Evolutionary conservation across 2,329 filamentous ascomycete genomes (phyloP), one percentile per base, ranked within the genome.

Genomic region (Chrysosporium keratinophilum): DNA sequence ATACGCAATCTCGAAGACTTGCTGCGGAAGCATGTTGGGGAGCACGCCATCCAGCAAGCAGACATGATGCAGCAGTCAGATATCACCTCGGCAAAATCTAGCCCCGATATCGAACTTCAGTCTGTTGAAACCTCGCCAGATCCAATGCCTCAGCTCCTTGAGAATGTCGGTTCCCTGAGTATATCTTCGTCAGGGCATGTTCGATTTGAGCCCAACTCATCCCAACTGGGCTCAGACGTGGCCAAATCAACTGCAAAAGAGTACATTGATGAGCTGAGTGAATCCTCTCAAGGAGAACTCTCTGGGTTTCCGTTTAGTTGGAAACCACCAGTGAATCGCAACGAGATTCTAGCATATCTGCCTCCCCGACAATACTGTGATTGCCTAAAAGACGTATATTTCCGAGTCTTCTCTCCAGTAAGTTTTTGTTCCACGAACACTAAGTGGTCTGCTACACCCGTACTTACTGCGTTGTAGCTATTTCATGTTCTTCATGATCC

Each of bases 401-500:
- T 71, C 40, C 61, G 62, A 19, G 67, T 70, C 20, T 70, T 71
- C 52, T 70, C 68, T 15, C 66, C 68, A 15, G 68, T 71, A 63
- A 23, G 67, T 57, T 15, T n/a, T 37, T n/a, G n/a, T 19, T 17
- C 5, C 5, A 34, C 10, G 12, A 20, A 1, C 9, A 11, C 33
- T 31, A 19, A 19, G 15, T 15, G 37, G 9, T 10, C 35, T 3
- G 6, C 23, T 40, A 17, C 23, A 10, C 15, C 2, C 5, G 33
- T 48, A 42, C 42, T 28, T 41, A 44, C 34, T 9, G n/a, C 23
- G 11, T 23, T 20, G 34, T 54, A 59, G 61, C 59, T 72, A 11
- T 72, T 71, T 47, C 69, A 72, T 58, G 65, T 72, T 43, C 64
- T 72, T 9, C 70, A 72, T 49, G 69, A 72, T 53, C 61, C 69